phyloP scores from a whole-genome alignment of 78 protist species.

The Dictyostelium brefeldianum region DNA sequence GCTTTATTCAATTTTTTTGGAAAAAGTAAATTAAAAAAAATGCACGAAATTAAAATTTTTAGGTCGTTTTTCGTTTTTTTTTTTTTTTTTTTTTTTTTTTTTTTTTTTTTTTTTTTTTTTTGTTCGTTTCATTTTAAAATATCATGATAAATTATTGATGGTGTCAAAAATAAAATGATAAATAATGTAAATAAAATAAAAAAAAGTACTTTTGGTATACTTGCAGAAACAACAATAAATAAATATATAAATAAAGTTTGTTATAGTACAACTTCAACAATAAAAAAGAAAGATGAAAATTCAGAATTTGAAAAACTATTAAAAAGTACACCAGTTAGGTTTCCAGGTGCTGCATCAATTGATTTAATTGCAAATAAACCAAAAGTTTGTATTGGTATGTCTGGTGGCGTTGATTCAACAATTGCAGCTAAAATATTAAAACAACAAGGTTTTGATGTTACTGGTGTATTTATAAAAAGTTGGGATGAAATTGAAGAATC shows the following conservation, averaged over 20 bases:
- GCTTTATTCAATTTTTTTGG: too few species aligned
- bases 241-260: neutral
- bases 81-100: too few species aligned
- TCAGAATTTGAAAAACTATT: neutral
- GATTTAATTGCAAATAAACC: constrained; percentile 14
- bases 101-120: too few species aligned
- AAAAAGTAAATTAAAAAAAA: too few species aligned
- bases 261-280: neutral
- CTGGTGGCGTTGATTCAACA: constrained; percentile 89
- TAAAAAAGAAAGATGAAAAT: neutral
- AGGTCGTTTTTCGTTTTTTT: too few species aligned
- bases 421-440: constrained; percentile 77
- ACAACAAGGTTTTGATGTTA: constrained; percentile 77
- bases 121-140: too few species aligned
- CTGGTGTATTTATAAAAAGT: constrained; percentile 86
- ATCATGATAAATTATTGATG: too few species aligned
- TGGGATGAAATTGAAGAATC: constrained; percentile 89
- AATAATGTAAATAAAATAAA: constrained; percentile 1
- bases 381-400: constrained; percentile 77
- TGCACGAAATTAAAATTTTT: too few species aligned
- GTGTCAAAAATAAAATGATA: neutral
- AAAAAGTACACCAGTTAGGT: neutral
- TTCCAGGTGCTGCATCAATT: neutral
- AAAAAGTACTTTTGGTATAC: neutral
- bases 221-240: neutral